Percentiles rank a stretch among this genome's conserved stretches.
Evolutionary conservation across 1,284 basidiomycete genomes (phyloP).

Genomic region (Ganoderma leucocontextum): DNA sequence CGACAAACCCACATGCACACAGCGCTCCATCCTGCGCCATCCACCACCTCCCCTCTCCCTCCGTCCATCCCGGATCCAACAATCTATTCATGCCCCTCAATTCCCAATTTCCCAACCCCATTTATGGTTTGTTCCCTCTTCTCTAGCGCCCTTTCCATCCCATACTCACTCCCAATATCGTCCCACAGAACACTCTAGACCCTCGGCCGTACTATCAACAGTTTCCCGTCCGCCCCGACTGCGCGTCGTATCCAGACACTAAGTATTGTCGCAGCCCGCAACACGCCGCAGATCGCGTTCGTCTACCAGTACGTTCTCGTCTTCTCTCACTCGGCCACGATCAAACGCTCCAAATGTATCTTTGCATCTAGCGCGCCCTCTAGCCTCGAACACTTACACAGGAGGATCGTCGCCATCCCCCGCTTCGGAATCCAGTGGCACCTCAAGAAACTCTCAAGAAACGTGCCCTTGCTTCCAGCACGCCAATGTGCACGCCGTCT

Average conservation of each 20-base stretch:
- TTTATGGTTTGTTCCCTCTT: not conserved
- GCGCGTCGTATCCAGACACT: not conserved
- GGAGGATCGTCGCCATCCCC: constrained; percentile 1
- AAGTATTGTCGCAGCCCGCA: not conserved
- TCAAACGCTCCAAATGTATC: not conserved
- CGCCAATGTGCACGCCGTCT: not conserved
- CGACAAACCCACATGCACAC: not conserved
- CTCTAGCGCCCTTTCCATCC: not conserved
- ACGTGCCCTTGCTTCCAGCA: not conserved
- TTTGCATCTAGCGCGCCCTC: not conserved
- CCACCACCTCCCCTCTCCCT: not conserved
- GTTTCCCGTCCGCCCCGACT: not conserved
- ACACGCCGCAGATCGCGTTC: not conserved
- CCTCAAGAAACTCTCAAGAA: not conserved
- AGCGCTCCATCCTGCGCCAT: not conserved
- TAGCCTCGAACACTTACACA: not conserved
- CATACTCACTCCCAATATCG: not conserved
- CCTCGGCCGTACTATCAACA: not conserved
- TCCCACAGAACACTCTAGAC: constrained; percentile 1
- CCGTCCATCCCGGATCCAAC: constrained; percentile 3
- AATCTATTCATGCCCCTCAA: not conserved
- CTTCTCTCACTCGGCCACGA: not conserved
- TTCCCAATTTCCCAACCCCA: not conserved
- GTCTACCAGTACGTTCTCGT: not conserved
- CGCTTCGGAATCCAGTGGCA: not conserved